Conservation (phyloP, 1,139 yeast species). For the Debaryomyces fabryi region DNA sequence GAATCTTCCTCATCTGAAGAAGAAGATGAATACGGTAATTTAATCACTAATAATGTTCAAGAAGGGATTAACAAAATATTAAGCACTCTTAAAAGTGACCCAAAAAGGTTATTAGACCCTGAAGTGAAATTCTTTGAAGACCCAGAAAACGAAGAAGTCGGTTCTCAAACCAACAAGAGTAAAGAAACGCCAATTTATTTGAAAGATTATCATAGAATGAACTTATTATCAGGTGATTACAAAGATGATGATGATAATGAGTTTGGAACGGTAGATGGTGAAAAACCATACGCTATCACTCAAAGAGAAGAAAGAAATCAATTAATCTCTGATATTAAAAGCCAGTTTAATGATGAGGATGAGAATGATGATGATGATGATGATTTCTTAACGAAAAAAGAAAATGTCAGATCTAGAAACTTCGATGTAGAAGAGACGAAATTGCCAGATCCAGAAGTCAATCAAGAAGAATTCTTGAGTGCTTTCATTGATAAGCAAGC, state of each 20-base stretch:
- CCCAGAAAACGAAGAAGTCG: constrained; percentile 42
- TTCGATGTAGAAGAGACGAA: constrained; percentile 19
- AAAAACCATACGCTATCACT: constrained; percentile 69
- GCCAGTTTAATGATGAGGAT: constrained; percentile 55
- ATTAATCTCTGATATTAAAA: constrained; percentile 73
- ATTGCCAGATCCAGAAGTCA: constrained; percentile 70
- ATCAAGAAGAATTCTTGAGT: constrained; percentile 69
- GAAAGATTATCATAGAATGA: constrained; percentile 90
- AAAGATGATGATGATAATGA: constrained; percentile 48
- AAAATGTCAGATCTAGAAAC: constrained; percentile 17
- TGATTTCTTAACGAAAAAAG: constrained; percentile 62
- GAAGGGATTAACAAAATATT: constrained; percentile 74
- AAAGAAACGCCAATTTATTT: constrained; percentile 80
- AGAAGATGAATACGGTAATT: constrained; percentile 91
- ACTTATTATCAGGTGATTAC: constrained; percentile 63
- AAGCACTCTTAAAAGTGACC: constrained; percentile 67
- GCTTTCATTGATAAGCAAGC: constrained; percentile 78
- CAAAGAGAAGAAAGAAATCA: constrained; percentile 76
- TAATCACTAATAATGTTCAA: constrained; percentile 85
- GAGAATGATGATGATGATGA: constrained; percentile 46
- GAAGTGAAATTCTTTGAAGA: constrained; percentile 72
- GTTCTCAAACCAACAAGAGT: constrained; percentile 11
- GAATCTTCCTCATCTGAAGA: constrained; percentile 57
- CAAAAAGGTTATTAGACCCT: constrained; percentile 65
- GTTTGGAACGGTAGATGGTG: constrained; percentile 54